Percentiles rank a stretch among this genome's conserved stretches.
Evolutionary conservation across 345 rosid genomes (phyloP).

Genomic region (Citrus reticulata): DNA sequence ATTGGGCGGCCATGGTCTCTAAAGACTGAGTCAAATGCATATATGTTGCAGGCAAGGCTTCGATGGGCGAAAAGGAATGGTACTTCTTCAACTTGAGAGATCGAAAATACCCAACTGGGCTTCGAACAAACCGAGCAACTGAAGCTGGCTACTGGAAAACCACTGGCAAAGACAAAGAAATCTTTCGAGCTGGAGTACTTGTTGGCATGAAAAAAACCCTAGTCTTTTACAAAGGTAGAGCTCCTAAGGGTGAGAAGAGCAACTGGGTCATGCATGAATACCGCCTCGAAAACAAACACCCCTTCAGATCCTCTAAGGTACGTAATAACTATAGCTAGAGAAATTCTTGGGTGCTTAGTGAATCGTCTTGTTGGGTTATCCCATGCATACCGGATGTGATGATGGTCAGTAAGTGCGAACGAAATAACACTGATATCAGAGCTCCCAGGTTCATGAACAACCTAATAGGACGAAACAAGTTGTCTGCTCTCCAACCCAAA

Average conservation of each 20-base stretch:
- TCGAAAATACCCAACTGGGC: constrained; percentile 91
- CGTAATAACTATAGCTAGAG: not conserved
- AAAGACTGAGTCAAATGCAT: not conserved
- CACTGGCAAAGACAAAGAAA: constrained; percentile 87
- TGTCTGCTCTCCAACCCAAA: too few species aligned
- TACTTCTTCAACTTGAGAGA: constrained; percentile 87
- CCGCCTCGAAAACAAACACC: constrained; percentile 65
- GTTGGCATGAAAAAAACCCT: constrained; percentile 99
- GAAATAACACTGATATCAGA: too few species aligned
- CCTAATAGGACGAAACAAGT: too few species aligned
- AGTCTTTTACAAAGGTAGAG: constrained; percentile 90
- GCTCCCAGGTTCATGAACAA: too few species aligned
- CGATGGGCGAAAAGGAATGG: constrained; percentile 99
- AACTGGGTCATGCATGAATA: constrained; percentile 99
- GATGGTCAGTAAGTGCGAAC: too few species aligned
- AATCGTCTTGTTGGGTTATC: too few species aligned
- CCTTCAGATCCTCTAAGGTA: constrained; percentile 66
- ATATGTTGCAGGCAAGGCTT: constrained; percentile 61
- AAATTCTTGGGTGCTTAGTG: not conserved
- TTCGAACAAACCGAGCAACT: constrained; percentile 91
- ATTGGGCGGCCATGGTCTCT: too few species aligned
- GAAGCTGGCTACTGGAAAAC: constrained; percentile 98
- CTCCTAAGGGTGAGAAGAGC: constrained; percentile 93
- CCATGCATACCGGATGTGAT: too few species aligned
- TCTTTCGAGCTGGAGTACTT: constrained; percentile 50